Evolutionary conservation across 257 asterid genomes (phyloP).

Genomic region (Solanum pimpinellifolium): DNA sequence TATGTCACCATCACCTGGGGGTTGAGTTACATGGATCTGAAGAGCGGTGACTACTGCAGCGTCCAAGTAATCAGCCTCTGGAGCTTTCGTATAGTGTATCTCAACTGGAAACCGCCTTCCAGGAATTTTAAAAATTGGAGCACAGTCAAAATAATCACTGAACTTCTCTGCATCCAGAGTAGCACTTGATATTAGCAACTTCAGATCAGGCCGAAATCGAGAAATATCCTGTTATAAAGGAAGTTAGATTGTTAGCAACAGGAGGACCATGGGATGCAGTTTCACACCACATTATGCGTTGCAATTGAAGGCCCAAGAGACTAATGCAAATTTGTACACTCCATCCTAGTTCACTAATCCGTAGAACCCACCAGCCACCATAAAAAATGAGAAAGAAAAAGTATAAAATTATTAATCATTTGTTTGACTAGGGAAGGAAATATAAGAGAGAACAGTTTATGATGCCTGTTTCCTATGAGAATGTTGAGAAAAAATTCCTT

Average conservation of each 20-base stretch:
- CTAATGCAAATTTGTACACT: not conserved
- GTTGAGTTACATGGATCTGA: slow-evolving; percentile 80
- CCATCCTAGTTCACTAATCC: not conserved
- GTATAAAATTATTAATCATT: not conserved
- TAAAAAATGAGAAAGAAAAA: not conserved
- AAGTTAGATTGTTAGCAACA: not conserved
- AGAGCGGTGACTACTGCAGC: slow-evolving; percentile 88
- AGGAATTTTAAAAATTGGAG: slow-evolving; percentile 59
- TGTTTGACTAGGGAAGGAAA: not conserved
- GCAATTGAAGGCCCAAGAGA: slow-evolving; percentile 1
- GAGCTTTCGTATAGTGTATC: slow-evolving; percentile 83
- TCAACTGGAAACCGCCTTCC: slow-evolving; percentile 95
- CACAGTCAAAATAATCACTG: slow-evolving; percentile 36
- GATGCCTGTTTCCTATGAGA: not conserved
- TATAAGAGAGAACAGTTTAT: not conserved
- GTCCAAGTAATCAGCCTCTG: slow-evolving; percentile 96
- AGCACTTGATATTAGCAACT: slow-evolving; percentile 88
- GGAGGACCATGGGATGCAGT: not conserved
- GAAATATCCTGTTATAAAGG: slow-evolving; percentile 45
- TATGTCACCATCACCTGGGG: slow-evolving; percentile 87
- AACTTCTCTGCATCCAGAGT: slow-evolving; percentile 85
- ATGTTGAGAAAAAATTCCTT: not conserved
- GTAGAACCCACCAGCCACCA: not conserved
- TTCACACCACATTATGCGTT: not conserved
- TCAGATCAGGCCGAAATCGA: slow-evolving; percentile 80